Conservation (phyloP, 2,329 filamentous ascomycete genomes). For the Pseudonectria foliicola region DNA sequence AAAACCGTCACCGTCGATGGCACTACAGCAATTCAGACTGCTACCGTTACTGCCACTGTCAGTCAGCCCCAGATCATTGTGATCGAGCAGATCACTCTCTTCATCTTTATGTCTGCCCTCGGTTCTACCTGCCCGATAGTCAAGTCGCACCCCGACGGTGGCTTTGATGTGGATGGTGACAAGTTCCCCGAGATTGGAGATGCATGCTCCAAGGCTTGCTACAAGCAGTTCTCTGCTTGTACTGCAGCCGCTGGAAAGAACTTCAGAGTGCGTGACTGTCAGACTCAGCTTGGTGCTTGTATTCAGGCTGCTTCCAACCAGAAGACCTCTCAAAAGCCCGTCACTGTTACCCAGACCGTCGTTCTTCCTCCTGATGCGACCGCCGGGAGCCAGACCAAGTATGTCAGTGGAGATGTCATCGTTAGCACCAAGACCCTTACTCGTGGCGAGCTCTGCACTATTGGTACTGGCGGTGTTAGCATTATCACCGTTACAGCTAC, state of each 20-base stretch:
- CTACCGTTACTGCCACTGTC: slow-evolving; percentile 11
- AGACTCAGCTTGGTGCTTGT: slow-evolving; percentile 19
- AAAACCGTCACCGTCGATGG: slow-evolving; percentile 12
- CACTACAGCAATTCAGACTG: slow-evolving; percentile 7
- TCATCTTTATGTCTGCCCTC: slow-evolving; percentile 16
- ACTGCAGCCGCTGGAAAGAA: slow-evolving; percentile 17
- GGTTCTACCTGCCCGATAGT: slow-evolving; percentile 22
- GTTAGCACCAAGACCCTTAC: slow-evolving; percentile 21
- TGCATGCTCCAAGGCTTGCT: slow-evolving; percentile 17
- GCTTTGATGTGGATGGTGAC: slow-evolving; percentile 16
- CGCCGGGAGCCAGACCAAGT: slow-evolving; percentile 7
- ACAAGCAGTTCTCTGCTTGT: slow-evolving; percentile 19
- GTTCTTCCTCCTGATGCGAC: slow-evolving; percentile 19
- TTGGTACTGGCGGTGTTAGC: slow-evolving; percentile 16
- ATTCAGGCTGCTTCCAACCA: slow-evolving; percentile 17
- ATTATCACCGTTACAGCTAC: slow-evolving; percentile 11
- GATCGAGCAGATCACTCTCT: slow-evolving; percentile 17
- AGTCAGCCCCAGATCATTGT: slow-evolving; percentile 14
- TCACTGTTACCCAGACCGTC: slow-evolving; percentile 16
- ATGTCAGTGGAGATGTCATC: slow-evolving; percentile 14
- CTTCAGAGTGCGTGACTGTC: slow-evolving; percentile 17
- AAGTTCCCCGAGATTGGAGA: slow-evolving; percentile 14
- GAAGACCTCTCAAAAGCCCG: slow-evolving; percentile 10
- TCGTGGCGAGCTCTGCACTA: slow-evolving; percentile 18
- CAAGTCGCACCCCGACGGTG: slow-evolving; percentile 11